Conservation (phyloP, 2,329 filamentous ascomycete species). For the Pseudopithomyces maydicus region DNA sequence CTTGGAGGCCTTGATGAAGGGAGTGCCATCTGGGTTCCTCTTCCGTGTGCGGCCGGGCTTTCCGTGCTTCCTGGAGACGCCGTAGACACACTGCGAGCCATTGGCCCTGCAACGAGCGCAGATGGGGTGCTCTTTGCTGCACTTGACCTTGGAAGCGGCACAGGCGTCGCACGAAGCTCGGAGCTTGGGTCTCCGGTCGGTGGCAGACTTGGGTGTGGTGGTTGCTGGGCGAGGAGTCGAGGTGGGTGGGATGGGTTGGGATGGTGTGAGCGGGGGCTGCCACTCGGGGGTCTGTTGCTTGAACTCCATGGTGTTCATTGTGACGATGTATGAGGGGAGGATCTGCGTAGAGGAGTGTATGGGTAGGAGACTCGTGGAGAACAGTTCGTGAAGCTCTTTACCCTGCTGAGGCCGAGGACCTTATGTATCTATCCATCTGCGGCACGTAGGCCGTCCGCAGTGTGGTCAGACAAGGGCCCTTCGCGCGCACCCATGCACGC, state of each 20-base stretch:
- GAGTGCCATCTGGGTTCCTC: constrained; percentile 38
- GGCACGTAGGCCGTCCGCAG: constrained; percentile 2
- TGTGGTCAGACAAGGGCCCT: constrained; percentile 16
- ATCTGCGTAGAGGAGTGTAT: constrained; percentile 5
- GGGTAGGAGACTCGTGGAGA: background rate
- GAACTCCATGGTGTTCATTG: constrained; percentile 27
- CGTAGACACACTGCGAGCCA: constrained; percentile 37
- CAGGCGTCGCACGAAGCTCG: constrained; percentile 44
- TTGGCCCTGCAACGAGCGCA: constrained; percentile 38
- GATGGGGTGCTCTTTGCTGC: constrained; percentile 41
- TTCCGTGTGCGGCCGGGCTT: constrained; percentile 40
- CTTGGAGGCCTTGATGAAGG: constrained; percentile 35
- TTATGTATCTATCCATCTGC: constrained; percentile 21
- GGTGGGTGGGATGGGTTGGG: constrained; percentile 9
- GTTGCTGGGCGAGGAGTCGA: constrained; percentile 20
- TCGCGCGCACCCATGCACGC: background rate
- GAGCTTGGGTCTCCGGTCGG: constrained; percentile 34
- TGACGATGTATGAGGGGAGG: background rate
- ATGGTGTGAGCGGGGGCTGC: constrained; percentile 21
- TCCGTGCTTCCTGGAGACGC: constrained; percentile 42
- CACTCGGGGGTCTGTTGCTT: constrained; percentile 26
- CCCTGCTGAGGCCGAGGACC: constrained; percentile 16
- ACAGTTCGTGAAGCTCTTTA: constrained; percentile 1
- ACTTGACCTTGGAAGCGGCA: constrained; percentile 45
- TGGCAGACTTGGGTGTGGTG: constrained; percentile 24